Evolutionary conservation across 1,284 basidiomycete species (phyloP), one percentile per base, ranked within the genome.

Genomic region (Sanghuangporus weigelae): DNA sequence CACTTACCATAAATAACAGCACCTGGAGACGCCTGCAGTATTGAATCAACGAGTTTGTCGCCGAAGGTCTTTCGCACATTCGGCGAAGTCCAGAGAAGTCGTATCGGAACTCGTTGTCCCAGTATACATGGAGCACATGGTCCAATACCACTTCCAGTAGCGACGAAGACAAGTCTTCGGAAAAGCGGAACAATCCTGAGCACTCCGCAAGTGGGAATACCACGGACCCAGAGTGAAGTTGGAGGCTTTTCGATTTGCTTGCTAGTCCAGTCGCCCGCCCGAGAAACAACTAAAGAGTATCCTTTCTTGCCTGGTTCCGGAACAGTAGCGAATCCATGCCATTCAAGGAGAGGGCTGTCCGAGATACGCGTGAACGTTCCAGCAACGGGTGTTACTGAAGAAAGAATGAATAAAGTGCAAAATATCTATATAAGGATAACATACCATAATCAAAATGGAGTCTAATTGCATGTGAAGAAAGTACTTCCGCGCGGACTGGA

Each of bases 321-420:
- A 39, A 84, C 76, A 12, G 81, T 84, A 2, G 84, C 84, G 68
- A 86, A 86, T 10, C 80, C 80, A 64, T 86, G 84, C 84, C 84
- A 86, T 72, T 86, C 84, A 42, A 79, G 71, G 51, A 84, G 74
- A 14, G 84, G 84, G 63, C 74, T 76, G 35, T 79, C 77, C 2
- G 84, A 83, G 64, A 86, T 74, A 60, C 83, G 79, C 21, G 79
- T 79, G 71, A 83, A 84, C 69, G 79, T 82, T 26, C 84, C 84
- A 50, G 84, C 73, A 56, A 77, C 76, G 8, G 84, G 81, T 0
- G 80, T 83, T 31, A 73, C 75, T 74, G 63, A 35, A 12, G 50
- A 38, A n/a, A 64, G 44, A 26, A 57, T 19, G 64, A 50, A 35
- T 54, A 38, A 36, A 8, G 11, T 14, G 7, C 31, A 19, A 38